phyloP scores from a whole-genome alignment of 2,329 filamentous ascomycete genomes.

The Alternaria novae-zelandiae region DNA sequence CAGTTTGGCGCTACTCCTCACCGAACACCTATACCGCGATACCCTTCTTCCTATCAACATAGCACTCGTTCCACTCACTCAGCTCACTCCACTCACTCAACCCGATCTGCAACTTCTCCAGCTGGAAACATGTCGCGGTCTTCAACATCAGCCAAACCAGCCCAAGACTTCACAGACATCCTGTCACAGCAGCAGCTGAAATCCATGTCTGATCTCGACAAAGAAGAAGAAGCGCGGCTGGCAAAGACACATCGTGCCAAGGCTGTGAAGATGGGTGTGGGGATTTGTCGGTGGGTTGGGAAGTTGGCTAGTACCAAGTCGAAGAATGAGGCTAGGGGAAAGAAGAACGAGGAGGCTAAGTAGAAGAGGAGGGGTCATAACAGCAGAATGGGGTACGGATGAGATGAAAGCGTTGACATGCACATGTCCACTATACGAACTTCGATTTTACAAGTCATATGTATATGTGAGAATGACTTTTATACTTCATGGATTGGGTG shows the following conservation, averaged over 20 bases:
- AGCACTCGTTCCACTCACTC: background rate
- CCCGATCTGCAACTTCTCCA: background rate
- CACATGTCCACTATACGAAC: too few species aligned
- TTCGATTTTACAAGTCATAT: too few species aligned
- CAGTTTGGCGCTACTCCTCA: background rate
- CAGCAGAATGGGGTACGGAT: too few species aligned
- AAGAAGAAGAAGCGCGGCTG: slow-evolving; percentile 9
- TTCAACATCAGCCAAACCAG: background rate
- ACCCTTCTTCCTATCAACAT: background rate
- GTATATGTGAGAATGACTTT: too few species aligned
- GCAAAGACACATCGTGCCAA: background rate
- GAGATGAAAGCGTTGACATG: too few species aligned
- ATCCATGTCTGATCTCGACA: slow-evolving; percentile 13
- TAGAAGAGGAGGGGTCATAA: too few species aligned
- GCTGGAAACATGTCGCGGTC: background rate
- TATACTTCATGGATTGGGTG: background rate
- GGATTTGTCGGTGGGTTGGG: background rate
- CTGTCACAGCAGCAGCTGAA: slow-evolving; percentile 7
- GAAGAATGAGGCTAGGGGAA: background rate
- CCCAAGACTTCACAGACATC: background rate
- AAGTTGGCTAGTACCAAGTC: background rate
- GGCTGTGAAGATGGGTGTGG: background rate
- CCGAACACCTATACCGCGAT: background rate
- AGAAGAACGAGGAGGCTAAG: background rate
- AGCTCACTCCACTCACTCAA: background rate